Percentiles rank a stretch among this genome's conserved stretches.
These are phyloP conservation scores for Trichoderma sp. DNA, from an alignment of 2,329 filamentous ascomycete genomes.

Conservation along the genomic window DNA sequence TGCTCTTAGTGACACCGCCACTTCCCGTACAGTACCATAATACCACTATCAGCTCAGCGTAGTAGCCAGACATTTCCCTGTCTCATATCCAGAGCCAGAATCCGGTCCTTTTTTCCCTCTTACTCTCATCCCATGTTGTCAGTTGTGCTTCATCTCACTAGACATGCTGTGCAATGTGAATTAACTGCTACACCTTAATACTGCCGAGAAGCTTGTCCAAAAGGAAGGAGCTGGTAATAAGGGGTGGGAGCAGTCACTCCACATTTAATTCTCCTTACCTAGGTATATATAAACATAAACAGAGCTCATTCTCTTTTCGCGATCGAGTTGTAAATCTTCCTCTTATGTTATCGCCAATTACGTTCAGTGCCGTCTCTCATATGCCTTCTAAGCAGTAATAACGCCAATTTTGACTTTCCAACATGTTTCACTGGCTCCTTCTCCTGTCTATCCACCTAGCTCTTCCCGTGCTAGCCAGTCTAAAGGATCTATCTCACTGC, in stretches of 20 bases:
- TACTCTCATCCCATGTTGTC: not conserved
- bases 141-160: constrained; percentile 10
- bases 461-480: constrained; percentile 20
- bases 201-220: not conserved
- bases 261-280: not conserved
- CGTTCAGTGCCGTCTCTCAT: not conserved
- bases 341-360: not conserved
- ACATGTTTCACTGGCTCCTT: not conserved
- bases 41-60: no score
- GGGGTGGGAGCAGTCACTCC: not conserved
- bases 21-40: not conserved
- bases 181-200: not conserved
- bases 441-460: constrained; percentile 2
- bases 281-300: not conserved
- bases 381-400: not conserved
- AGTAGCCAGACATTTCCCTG: not conserved
- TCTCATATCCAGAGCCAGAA: not conserved
- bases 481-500: constrained; percentile 26
- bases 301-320: not conserved
- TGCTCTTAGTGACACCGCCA: not conserved
- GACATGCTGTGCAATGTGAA: constrained; percentile 9
- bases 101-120: not conserved
- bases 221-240: not conserved
- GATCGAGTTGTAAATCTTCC: not conserved
- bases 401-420: not conserved